Conservation (phyloP, 805 yeast genomes). For the Yarrowia keelungensis region DNA sequence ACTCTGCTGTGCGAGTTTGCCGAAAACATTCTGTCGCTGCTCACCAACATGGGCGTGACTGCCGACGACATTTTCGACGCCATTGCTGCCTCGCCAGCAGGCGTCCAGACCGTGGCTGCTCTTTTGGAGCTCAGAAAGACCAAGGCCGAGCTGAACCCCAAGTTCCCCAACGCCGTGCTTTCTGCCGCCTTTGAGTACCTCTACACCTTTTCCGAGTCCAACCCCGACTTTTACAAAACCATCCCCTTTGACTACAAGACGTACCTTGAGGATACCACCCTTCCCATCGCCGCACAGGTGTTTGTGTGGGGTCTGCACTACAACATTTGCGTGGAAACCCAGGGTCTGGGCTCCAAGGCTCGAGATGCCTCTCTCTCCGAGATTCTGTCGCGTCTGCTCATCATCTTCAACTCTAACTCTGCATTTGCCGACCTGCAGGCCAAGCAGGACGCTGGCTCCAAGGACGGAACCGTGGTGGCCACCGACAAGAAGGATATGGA, state of each 20-base stretch:
- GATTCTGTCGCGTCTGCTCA: constrained; percentile 40
- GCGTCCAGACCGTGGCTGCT: constrained; percentile 41
- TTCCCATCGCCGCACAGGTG: constrained; percentile 42
- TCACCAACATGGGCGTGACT: constrained; percentile 69
- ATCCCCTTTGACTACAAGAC: constrained; percentile 39
- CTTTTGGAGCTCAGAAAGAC: constrained; percentile 37
- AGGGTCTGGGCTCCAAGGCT: constrained; percentile 36
- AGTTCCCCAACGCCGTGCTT: constrained; percentile 21
- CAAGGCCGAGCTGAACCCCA: constrained; percentile 37
- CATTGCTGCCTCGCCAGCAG: constrained; percentile 47
- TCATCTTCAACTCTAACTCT: constrained; percentile 39
- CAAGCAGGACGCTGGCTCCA: constrained; percentile 40
- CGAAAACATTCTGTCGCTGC: constrained; percentile 74
- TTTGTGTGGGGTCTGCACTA: constrained; percentile 47
- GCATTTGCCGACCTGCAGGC: constrained; percentile 40
- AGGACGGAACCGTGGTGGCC: constrained; percentile 43
- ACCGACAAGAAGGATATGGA: constrained; percentile 41
- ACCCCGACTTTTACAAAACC: constrained; percentile 40
- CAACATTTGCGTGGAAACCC: constrained; percentile 43
- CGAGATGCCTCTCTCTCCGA: constrained; percentile 40
- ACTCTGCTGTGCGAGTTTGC: constrained; percentile 57
- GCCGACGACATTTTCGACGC: constrained; percentile 65
- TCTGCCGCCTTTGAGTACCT: constrained; percentile 44
- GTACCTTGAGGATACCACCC: constrained; percentile 1
- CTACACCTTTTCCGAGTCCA: constrained; percentile 48